Base-by-base conservation (phyloP, 2,329 filamentous ascomycete genomes). In the Microascus cirrosus region DNA sequence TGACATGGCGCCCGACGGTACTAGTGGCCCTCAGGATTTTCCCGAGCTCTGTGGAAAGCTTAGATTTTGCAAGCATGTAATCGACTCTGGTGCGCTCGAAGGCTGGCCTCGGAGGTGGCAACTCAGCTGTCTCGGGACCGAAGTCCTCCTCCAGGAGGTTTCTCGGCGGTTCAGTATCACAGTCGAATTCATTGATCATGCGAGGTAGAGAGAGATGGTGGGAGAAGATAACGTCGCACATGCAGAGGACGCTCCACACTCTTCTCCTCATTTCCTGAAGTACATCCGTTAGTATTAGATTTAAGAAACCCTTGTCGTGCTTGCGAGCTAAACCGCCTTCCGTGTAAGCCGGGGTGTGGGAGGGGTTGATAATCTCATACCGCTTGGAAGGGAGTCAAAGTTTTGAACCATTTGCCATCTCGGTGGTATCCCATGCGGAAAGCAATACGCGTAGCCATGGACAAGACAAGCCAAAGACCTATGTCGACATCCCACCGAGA, bases 61-160 rank as follows among this genome's bases (percentile, higher is more conserved):
- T 81, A 35, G 84, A 77, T 69, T 92, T 91, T 36, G 81, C 80
- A 63, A 92, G 90, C 80, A 92, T 85, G 69, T 90, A 93, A 11
- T 85, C 83, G 62, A 90, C 84, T 1, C 87, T 87, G 0, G 89
- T 93, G 2, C 86, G 81, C 66, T 92, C 87, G 1, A 80, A 83
- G 35, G 75, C 75, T 0, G 88, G 85, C 59, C 87, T 76, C 0
- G 86, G 82, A 1, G 82, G 79, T 1, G 89, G 89, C 11, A 93
- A 70, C 8, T 78, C 72, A 62, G 85, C 86, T 61, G 83, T 86
- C 24, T 82, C 80, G 2, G 86, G 84, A 53, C 84, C 80, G 45
- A 94, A 85, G 63, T 93, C 89, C 61, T 92, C 87, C 63, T 94
- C 89, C 66, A 89, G 89, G 18, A 93, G 79, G 65, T 93, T 94